These are phyloP conservation scores for Aspergillus sclerotialis DNA, from an alignment of 2,329 filamentous ascomycete species.

Conservation along the genomic window DNA sequence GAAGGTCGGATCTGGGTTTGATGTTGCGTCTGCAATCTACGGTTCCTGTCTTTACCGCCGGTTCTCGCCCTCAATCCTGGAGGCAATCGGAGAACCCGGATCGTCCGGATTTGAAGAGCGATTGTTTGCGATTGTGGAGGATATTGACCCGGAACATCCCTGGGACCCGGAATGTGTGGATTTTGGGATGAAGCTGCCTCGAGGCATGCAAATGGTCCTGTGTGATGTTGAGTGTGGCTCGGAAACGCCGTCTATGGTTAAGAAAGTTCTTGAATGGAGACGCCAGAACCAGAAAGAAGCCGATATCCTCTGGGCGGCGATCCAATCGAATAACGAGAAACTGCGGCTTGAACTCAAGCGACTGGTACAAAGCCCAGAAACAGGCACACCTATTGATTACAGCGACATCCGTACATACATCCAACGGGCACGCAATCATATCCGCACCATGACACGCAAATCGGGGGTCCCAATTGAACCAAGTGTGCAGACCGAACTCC, in stretches of 20 bases:
- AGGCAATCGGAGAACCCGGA: conserved; percentile 59
- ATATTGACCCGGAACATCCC: conserved; percentile 37
- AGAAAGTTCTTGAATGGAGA: conserved; percentile 79
- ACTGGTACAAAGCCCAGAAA: conserved; percentile 40
- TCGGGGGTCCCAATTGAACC: conserved; percentile 87
- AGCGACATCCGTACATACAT: conserved; percentile 48
- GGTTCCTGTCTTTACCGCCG: conserved; percentile 85
- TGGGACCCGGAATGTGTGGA: conserved; percentile 80
- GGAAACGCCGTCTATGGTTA: conserved; percentile 93
- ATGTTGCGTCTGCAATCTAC: conserved; percentile 87
- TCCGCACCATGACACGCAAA: conserved; percentile 67
- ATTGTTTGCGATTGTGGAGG: conserved; percentile 61
- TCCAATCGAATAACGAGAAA: conserved; percentile 68
- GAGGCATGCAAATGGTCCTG: conserved; percentile 73
- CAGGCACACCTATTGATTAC: conserved; percentile 40
- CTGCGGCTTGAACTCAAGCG: conserved; percentile 59
- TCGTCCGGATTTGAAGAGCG: conserved; percentile 58
- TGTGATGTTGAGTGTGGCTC: conserved; percentile 94
- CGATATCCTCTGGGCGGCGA: conserved; percentile 61
- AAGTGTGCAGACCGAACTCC: conserved; percentile 69
- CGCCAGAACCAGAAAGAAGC: conserved; percentile 58
- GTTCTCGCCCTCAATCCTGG: conserved; percentile 76
- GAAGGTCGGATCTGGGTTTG: conserved; percentile 93
- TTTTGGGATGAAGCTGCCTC: conserved; percentile 62
- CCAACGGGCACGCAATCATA: conserved; percentile 48